phyloP scores from a whole-genome alignment of 352 stramenopile genomes.

The Phytophthora tentaculata region DNA sequence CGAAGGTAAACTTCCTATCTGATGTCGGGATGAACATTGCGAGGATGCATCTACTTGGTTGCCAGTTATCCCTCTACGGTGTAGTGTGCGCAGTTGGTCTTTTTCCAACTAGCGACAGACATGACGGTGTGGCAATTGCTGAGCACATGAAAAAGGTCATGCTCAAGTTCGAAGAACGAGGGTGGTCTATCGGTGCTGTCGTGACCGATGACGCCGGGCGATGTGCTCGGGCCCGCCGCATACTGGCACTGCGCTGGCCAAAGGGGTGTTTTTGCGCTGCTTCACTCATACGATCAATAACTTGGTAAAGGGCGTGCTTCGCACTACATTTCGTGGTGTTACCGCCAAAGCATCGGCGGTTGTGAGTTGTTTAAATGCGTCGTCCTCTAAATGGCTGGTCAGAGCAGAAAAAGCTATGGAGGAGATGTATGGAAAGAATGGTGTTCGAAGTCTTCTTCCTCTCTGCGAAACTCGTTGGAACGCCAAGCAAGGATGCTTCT shows the following conservation, averaged over 20 bases:
- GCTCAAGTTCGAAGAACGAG: neutral
- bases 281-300: neutral
- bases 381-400: neutral
- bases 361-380: neutral
- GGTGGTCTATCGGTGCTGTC: neutral
- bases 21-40: slow-evolving; percentile 1
- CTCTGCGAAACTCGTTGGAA: neutral
- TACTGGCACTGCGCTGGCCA: neutral
- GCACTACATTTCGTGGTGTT: neutral
- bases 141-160: neutral
- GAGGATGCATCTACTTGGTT: slow-evolving; percentile 1
- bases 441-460: neutral
- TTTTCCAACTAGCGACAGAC: neutral
- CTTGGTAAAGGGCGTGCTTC: neutral
- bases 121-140: neutral
- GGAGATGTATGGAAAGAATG: neutral
- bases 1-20: neutral
- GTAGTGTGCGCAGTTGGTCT: neutral
- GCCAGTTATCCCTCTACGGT: neutral
- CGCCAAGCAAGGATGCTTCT: neutral
- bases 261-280: neutral
- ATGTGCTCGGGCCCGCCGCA: neutral
- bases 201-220: neutral
- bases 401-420: neutral
- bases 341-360: neutral